phyloP scores from a whole-genome alignment of 306 rosid species.

The Adenanthera pavonina region DNA sequence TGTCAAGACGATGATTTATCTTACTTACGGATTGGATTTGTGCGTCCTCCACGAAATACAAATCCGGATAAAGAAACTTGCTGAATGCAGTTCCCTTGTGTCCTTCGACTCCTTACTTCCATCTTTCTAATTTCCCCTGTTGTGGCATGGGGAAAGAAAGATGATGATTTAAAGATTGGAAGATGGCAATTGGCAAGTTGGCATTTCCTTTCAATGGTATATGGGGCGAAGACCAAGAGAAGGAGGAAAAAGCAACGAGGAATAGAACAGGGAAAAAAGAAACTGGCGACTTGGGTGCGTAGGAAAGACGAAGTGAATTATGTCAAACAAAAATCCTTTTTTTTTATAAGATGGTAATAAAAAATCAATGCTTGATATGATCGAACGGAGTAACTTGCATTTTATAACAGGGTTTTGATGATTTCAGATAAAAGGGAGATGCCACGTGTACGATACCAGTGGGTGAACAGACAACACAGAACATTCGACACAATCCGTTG shows the following conservation, averaged over 20 bases:
- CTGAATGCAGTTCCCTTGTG: too few relatives aligned
- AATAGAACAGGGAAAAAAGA: neutral
- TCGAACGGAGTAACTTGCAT: neutral
- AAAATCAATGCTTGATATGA: neutral
- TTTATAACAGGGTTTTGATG: neutral
- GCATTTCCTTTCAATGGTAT: neutral
- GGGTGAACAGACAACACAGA: neutral
- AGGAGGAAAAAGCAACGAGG: too few relatives aligned
- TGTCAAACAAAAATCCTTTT: neutral
- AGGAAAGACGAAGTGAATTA: neutral
- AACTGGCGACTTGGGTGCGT: neutral
- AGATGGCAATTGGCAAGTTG: neutral
- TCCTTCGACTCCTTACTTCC: too few relatives aligned
- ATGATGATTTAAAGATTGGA: neutral
- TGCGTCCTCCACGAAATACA: neutral
- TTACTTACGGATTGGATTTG: neutral
- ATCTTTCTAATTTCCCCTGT: too few relatives aligned
- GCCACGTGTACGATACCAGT: constrained; percentile 14
- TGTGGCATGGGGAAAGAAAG: too few relatives aligned
- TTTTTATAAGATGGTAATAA: neutral
- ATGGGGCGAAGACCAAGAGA: neutral
- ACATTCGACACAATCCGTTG: constrained; percentile 10
- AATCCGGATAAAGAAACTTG: neutral
- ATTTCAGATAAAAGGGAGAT: neutral
- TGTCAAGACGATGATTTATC: neutral